Evolutionary conservation across 352 stramenopile species (phyloP).

Genomic region (Hyaloperonospora arabidopsidis): DNA sequence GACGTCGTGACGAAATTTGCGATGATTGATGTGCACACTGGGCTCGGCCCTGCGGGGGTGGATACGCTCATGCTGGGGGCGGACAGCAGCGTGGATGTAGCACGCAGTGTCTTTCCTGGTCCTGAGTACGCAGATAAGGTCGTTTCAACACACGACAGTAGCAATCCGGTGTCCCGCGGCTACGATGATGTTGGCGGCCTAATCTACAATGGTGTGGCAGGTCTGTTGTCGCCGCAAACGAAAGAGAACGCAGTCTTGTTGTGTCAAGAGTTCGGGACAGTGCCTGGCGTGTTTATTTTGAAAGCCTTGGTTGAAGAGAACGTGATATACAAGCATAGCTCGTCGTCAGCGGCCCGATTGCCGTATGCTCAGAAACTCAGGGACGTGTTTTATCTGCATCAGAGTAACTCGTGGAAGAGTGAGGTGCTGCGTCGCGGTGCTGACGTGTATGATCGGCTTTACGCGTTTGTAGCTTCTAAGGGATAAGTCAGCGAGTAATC

Average conservation of each 20-base stretch:
- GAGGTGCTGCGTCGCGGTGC: conserved; percentile 45
- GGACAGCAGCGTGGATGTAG: conserved; percentile 18
- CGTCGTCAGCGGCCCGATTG: conserved; percentile 33
- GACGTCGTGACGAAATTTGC: conserved; percentile 30
- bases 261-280: conserved; percentile 70
- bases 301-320: conserved; percentile 62
- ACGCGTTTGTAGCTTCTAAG: conserved; percentile 20
- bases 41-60: conserved; percentile 62
- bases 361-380: conserved; percentile 53
- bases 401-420: conserved; percentile 53
- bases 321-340: conserved; percentile 37
- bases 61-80: conserved; percentile 50
- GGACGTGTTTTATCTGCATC: conserved; percentile 74
- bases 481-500: too few relatives aligned
- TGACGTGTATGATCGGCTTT: conserved; percentile 40
- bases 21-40: conserved; percentile 92
- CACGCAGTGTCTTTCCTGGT: conserved; percentile 26
- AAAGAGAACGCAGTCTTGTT: conserved; percentile 30
- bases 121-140: conserved; percentile 24
- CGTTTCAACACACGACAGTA: conserved; percentile 24
- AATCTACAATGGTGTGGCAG: conserved; percentile 32
- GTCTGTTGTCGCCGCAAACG: conserved; percentile 20
- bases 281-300: conserved; percentile 46
- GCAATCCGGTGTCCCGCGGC: conserved; percentile 35
- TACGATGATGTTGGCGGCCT: conserved; percentile 51